Evolutionary conservation across 768 basidiomycete species (phyloP).

Genomic region (Serendipita sp.): DNA sequence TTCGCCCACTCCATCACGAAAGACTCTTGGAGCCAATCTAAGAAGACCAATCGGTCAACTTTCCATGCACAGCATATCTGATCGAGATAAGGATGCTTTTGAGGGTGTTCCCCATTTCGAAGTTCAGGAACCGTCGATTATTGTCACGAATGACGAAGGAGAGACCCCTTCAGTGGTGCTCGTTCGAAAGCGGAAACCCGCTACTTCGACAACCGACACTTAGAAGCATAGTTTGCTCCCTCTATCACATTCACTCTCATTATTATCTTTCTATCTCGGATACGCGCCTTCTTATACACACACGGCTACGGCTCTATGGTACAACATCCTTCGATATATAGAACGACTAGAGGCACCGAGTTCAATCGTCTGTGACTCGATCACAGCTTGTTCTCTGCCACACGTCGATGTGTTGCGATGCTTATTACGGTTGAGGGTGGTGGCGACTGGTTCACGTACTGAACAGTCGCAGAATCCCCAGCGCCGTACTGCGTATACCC

Average conservation of each 20-base stretch:
- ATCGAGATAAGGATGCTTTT: neutral
- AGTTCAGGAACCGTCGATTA: neutral
- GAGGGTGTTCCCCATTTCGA: neutral
- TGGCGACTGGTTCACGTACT: conserved; percentile 7
- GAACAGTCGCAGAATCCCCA: conserved; percentile 5
- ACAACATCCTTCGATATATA: too few relatives aligned
- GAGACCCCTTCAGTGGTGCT: neutral
- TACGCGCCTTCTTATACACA: neutral
- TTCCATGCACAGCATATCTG: neutral
- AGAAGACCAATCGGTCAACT: neutral
- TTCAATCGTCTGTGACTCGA: neutral
- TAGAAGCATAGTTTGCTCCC: neutral
- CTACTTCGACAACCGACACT: neutral
- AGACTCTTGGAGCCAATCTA: neutral
- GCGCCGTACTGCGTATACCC: conserved; percentile 32
- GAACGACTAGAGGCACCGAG: too few relatives aligned
- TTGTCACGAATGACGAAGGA: neutral
- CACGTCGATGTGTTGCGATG: conserved; percentile 5
- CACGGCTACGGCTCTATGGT: neutral
- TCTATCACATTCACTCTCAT: neutral
- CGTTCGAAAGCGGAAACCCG: neutral
- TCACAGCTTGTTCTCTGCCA: conserved; percentile 9
- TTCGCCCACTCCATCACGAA: neutral
- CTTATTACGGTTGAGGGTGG: conserved; percentile 2
- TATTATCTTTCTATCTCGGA: neutral